These are phyloP conservation scores for Tubosaeta sp. DNA, from an alignment of 768 basidiomycete species.

Conservation along the genomic window DNA sequence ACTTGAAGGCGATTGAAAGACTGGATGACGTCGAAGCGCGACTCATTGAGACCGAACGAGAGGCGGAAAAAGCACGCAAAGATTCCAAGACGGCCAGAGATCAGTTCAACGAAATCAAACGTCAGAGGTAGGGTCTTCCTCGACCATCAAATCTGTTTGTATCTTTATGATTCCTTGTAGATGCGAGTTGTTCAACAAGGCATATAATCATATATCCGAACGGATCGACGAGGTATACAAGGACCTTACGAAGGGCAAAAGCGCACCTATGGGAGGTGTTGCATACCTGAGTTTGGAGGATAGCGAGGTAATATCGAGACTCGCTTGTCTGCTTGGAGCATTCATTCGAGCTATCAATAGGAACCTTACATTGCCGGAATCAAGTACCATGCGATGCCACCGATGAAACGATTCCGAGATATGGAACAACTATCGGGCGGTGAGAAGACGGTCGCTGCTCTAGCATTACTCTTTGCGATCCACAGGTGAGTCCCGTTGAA, in stretches of 20 bases:
- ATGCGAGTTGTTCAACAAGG: conserved; percentile 88
- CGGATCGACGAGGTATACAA: conserved; percentile 96
- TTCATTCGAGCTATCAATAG: conserved; percentile 33
- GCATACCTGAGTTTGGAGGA: conserved; percentile 96
- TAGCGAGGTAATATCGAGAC: conserved; percentile 65
- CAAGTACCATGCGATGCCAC: conserved; percentile 99
- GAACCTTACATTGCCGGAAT: conserved; percentile 86
- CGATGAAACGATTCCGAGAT: conserved; percentile 98
- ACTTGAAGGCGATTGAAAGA: conserved; percentile 93
- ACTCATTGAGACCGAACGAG: conserved; percentile 83
- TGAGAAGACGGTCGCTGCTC: conserved; percentile 96
- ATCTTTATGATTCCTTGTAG: conserved; percentile 25
- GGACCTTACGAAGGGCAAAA: conserved; percentile 93
- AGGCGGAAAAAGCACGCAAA: conserved; percentile 88
- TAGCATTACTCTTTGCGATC: conserved; percentile 95
- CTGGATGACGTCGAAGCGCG: conserved; percentile 83
- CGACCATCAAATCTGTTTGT: background rate
- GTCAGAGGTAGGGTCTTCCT: conserved; percentile 52
- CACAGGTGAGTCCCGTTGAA: conserved; percentile 59
- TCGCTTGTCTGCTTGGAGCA: conserved; percentile 4
- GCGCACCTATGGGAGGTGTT: conserved; percentile 91
- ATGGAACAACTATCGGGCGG: conserved; percentile 99
- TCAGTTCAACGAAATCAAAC: conserved; percentile 84
- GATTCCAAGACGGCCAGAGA: conserved; percentile 90
- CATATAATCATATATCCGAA: conserved; percentile 94